These are phyloP conservation scores for Chloromonas sp. DNA, from an alignment of 163 green algal species.

Conservation along the genomic window DNA sequence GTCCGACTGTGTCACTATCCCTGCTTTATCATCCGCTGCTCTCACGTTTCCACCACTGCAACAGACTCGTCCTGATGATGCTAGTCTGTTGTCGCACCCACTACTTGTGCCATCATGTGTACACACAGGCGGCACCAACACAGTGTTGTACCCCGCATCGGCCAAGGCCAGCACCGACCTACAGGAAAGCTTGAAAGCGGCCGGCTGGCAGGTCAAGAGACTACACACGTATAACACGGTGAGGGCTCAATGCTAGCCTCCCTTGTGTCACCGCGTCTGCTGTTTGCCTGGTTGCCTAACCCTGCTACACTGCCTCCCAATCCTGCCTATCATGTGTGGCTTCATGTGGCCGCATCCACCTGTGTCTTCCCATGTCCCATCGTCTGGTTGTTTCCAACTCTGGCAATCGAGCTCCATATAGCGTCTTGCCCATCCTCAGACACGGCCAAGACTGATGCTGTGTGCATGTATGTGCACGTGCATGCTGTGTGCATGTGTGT, in stretches of 20 bases:
- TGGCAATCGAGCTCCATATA: no score
- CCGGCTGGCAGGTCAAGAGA: conserved; percentile 70
- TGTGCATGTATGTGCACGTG: no score
- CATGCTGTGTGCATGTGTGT: no score
- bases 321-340: no score
- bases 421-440: no score
- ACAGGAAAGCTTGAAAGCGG: conserved; percentile 60
- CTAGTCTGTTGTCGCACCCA: not conserved
- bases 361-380: no score
- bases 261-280: no score
- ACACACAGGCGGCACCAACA: conserved; percentile 18
- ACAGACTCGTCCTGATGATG: not conserved
- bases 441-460: no score
- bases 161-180: conserved; percentile 71
- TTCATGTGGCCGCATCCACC: no score
- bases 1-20: not conserved
- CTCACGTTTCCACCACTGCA: not conserved
- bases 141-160: conserved; percentile 86
- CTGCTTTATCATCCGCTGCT: not conserved
- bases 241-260: not conserved
- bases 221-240: conserved; percentile 91
- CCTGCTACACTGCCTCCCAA: no score
- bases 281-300: no score
- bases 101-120: not conserved
- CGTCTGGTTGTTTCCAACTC: no score